Conservation (phyloP, 208 protist species). For the Blechomonas ayalai region DNA sequence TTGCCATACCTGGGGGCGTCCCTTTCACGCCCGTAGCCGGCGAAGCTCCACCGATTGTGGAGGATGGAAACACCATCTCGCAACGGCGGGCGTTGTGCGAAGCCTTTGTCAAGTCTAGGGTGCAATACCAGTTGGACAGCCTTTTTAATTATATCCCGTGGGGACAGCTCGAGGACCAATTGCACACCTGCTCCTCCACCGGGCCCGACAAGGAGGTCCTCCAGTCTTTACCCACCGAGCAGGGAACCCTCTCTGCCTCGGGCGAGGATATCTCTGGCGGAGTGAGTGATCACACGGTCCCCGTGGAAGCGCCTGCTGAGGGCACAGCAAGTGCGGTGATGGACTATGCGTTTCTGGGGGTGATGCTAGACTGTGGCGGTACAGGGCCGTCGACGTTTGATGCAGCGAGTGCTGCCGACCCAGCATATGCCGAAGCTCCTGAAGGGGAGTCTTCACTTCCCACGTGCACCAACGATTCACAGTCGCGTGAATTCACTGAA, state of each 20-base stretch:
- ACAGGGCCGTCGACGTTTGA: too few relatives aligned
- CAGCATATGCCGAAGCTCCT: too few relatives aligned
- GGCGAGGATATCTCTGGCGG: too few relatives aligned
- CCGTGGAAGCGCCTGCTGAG: not conserved
- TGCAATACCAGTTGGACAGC: slow-evolving; percentile 64
- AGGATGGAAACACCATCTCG: not conserved
- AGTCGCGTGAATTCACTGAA: not conserved
- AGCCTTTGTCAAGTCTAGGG: slow-evolving; percentile 31
- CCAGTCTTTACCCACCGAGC: too few relatives aligned
- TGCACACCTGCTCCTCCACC: too few relatives aligned
- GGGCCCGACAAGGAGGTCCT: too few relatives aligned
- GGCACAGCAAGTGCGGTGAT: slow-evolving; percentile 2
- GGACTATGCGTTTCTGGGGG: slow-evolving; percentile 24
- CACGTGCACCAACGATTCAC: not conserved
- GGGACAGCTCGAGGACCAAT: slow-evolving; percentile 42
- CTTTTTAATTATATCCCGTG: slow-evolving; percentile 69
- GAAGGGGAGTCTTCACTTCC: too few relatives aligned
- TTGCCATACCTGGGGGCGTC: slow-evolving; percentile 2
- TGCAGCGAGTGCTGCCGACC: too few relatives aligned
- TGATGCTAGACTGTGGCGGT: too few relatives aligned
- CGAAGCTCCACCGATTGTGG: not conserved
- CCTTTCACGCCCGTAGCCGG: not conserved
- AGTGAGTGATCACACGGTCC: too few relatives aligned
- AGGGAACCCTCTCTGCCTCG: too few relatives aligned
- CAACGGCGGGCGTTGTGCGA: slow-evolving; percentile 41